Evolutionary conservation across 2,329 filamentous ascomycete genomes (phyloP), one percentile per base, ranked within the genome.

Genomic region (Penicillium griseofulvum): DNA sequence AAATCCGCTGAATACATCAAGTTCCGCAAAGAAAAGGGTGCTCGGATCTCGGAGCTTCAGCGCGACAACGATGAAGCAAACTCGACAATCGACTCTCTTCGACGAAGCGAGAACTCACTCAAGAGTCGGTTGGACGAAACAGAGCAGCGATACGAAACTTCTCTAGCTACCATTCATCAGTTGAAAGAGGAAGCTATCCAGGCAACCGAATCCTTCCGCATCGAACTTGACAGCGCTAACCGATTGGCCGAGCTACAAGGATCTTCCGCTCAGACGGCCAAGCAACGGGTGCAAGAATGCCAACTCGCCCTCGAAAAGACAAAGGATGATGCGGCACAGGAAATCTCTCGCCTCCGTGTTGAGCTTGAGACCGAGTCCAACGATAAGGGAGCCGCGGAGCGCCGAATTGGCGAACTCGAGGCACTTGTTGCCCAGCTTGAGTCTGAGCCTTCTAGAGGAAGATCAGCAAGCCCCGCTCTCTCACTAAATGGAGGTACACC

Each of bases 11-110:
- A 99, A 70, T 86, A 91, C 45, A 83, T 93, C 62, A 96, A 92
- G 68, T 93, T 89, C 74, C 86, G 94, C 60, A 97, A 96, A 70
- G 94, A 99, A 71, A 97, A 97, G 80, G 90, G 90, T 59, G 87
- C 91, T 1, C 88, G 90, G 37, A 90, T 97, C 64, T 84, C 91
- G 9, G 90, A 95, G 67, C 83, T 99, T 28, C 90, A 97, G 73
- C 89, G 91, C 50, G 85, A 89, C 57, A 89, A 93, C 63, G 93
- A 97, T 64, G 94, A 99, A 63, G 85, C 88, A 42, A 87, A 83
- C 60, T 87, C 89, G 19, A 87, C 83, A 31, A 82, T 91, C 49
- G 91, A 96, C 52, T 83, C 88, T 10, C 78, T 96, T 22, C 88
- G 88, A 68, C 87, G 89, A 37, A 89, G 86, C 37, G 92, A 97